Percentiles rank a stretch among this genome's conserved stretches.
Evolutionary conservation across 768 basidiomycete species (phyloP).

Genomic region (Omphalotus guepiniiformis): DNA sequence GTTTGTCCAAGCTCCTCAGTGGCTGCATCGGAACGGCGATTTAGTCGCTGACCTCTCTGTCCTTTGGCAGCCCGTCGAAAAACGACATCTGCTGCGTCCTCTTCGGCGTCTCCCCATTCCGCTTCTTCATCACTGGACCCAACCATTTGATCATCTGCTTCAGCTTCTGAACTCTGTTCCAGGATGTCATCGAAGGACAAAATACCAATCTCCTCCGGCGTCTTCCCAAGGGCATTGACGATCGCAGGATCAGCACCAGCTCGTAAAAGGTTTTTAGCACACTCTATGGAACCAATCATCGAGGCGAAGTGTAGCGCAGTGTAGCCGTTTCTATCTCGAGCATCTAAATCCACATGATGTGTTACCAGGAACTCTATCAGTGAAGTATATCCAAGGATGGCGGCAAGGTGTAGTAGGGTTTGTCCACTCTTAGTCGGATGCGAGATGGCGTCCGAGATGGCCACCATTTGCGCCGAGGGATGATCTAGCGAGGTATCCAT

Average conservation of each 20-base stretch:
- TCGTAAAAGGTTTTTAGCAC: slow-evolving; percentile 61
- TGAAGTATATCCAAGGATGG: slow-evolving; percentile 69
- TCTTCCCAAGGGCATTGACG: slow-evolving; percentile 68
- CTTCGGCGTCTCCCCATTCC: slow-evolving; percentile 67
- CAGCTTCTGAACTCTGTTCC: neutral
- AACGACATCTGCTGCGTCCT: slow-evolving; percentile 43
- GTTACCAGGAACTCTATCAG: slow-evolving; percentile 69
- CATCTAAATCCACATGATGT: slow-evolving; percentile 74
- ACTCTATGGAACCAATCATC: slow-evolving; percentile 56
- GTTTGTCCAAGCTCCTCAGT: slow-evolving; percentile 15
- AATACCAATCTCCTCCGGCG: slow-evolving; percentile 49
- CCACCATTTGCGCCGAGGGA: slow-evolving; percentile 34
- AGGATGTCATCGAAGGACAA: slow-evolving; percentile 1
- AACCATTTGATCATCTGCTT: neutral
- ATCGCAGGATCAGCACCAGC: slow-evolving; percentile 80
- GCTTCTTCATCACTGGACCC: slow-evolving; percentile 45
- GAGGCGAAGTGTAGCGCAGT: slow-evolving; percentile 89
- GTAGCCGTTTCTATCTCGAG: slow-evolving; percentile 84
- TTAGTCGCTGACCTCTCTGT: neutral
- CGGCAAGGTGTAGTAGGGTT: slow-evolving; percentile 84
- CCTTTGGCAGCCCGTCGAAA: slow-evolving; percentile 1
- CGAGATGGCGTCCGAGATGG: slow-evolving; percentile 59
- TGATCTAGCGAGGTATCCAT: slow-evolving; percentile 61
- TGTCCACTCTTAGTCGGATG: slow-evolving; percentile 70
- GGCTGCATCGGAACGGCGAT: neutral